Base-by-base conservation (phyloP, 345 rosid species). In the Arabis alpina region DNA sequence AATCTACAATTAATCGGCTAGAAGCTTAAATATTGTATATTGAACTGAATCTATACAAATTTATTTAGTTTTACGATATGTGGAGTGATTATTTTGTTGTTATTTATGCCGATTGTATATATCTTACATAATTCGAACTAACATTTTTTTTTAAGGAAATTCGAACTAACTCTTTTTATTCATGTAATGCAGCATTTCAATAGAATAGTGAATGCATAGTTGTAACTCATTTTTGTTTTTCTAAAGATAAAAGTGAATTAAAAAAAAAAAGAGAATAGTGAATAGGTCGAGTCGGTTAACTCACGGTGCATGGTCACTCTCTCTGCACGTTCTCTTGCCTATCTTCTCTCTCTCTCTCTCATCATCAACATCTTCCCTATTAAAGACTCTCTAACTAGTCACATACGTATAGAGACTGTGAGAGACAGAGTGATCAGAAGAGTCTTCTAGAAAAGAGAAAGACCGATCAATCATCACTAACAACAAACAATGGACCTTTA, bases 401-500 rank as follows among this genome's bases (percentile, higher is more conserved):
- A 60, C 73, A 59, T 28, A 54, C 53, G 3, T 6, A 54, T 53
- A 47, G 47, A n/a, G n/a, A n/a, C n/a, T n/a, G n/a, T n/a, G n/a
- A n/a, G n/a, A n/a, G n/a, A n/a, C n/a, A n/a, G n/a, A 59, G 34
- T 34, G 53, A 28, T 40, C 59, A 68, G 59, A 68, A 60, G 53
- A 19, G 56, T 59, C 9, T 45, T 34, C 13, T 43, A 59, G 14
- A 65, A 45, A 27, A 44, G 28, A 37, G 42, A 61, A 23, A 8
- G 5, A 5, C 6, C 47, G 0, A 13, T 23, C 69, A 13, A 47
- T 57, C 66, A 47, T 37, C 27, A 3, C 53, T 14, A 36, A 6
- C 37, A 6, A 7, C 3, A 55, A 55, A 2, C 19, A 51, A 89
- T 89, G 96, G 90, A 87, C 71, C 47, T 83, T 24, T 81, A 82